phyloP scores from a whole-genome alignment of 2,329 filamentous ascomycete species.

The Colletotrichum nymphaeae region DNA sequence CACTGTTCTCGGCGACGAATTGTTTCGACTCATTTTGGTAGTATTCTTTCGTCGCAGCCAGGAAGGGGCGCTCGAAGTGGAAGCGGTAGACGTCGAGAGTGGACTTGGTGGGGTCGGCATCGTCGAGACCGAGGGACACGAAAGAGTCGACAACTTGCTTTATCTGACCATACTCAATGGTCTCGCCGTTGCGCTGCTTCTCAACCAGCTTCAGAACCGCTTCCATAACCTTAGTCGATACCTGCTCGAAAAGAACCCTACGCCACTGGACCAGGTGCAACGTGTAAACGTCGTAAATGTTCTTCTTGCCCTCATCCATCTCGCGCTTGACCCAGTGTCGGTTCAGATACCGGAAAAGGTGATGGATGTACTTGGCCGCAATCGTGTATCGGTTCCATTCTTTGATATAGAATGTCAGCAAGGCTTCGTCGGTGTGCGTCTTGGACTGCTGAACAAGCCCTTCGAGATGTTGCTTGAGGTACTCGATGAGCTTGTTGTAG shows the following conservation, averaged over 20 bases:
- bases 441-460: slow-evolving; percentile 78
- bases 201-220: slow-evolving; percentile 95
- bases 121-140: slow-evolving; percentile 92
- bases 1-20: slow-evolving; percentile 95
- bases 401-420: slow-evolving; percentile 92
- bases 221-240: slow-evolving; percentile 91
- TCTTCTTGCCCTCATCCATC: slow-evolving; percentile 98
- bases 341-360: slow-evolving; percentile 95
- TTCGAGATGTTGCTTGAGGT: slow-evolving; percentile 83
- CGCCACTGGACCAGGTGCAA: slow-evolving; percentile 97
- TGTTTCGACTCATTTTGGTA: slow-evolving; percentile 93
- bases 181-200: slow-evolving; percentile 97
- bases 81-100: slow-evolving; percentile 94
- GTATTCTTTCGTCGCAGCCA: slow-evolving; percentile 84
- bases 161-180: slow-evolving; percentile 96
- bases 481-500: slow-evolving; percentile 90
- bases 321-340: slow-evolving; percentile 99
- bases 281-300: slow-evolving; percentile 98
- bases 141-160: slow-evolving; percentile 98
- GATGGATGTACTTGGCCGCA: slow-evolving; percentile 96
- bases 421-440: slow-evolving; percentile 86
- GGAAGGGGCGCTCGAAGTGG: slow-evolving; percentile 93
- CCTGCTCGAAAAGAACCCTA: slow-evolving; percentile 85
- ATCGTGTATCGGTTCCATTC: slow-evolving; percentile 97
- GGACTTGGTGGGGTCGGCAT: slow-evolving; percentile 91